Percentiles rank a stretch among this genome's conserved stretches.
phyloP scores from a whole-genome alignment of 768 basidiomycete species.

The Leccinum aurantiacum region DNA sequence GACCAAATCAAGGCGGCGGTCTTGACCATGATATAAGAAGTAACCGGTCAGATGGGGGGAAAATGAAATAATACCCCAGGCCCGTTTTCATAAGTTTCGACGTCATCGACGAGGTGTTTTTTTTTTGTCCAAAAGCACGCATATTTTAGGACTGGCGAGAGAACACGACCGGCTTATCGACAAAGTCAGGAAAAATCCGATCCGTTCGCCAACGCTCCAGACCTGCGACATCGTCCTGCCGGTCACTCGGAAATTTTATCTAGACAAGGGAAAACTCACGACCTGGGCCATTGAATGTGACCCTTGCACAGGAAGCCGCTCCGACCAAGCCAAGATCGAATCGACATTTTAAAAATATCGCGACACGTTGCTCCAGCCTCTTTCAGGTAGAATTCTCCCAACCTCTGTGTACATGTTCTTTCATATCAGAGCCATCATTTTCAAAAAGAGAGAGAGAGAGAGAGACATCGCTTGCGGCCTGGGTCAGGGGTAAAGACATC shows the following conservation, averaged over 20 bases:
- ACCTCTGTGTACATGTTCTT: neutral
- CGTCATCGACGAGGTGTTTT: neutral
- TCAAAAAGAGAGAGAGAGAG: too few relatives aligned
- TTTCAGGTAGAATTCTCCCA: neutral
- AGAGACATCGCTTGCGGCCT: too few relatives aligned
- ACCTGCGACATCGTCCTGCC: neutral
- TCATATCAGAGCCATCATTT: too few relatives aligned
- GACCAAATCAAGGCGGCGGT: neutral
- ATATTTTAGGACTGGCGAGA: too few relatives aligned
- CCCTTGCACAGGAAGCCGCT: neutral
- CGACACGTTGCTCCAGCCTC: neutral
- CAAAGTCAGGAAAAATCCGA: too few relatives aligned
- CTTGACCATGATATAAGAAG: too few relatives aligned
- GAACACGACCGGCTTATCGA: too few relatives aligned
- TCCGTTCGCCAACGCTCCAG: neutral
- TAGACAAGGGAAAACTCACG: neutral
- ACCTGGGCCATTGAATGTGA: neutral
- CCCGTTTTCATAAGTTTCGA: neutral
- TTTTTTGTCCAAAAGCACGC: neutral
- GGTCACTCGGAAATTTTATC: neutral
- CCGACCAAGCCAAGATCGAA: neutral
- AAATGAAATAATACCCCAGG: neutral
- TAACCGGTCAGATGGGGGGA: neutral
- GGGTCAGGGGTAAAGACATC: neutral
- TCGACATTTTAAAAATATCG: neutral